Base-by-base conservation (phyloP, 164 flowering plant genomes). In the Tetrastigma voinierianum region DNA sequence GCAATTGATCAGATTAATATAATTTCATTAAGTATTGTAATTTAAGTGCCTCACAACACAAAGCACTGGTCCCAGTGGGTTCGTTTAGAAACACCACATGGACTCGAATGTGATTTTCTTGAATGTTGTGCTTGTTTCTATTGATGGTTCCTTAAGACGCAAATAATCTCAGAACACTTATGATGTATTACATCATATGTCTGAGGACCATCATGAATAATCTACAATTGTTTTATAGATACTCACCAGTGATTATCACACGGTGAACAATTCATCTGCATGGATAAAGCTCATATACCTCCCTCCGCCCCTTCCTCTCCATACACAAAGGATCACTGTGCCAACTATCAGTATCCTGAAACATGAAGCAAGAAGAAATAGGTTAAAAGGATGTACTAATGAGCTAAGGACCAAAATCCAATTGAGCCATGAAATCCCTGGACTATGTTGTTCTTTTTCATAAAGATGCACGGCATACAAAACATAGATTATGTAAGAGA, bases 281-380 rank as follows among this genome's bases (percentile, higher is more conserved):
- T 91, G 96, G 75, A 96, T 85, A 67, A 96, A 88, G 80, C 97
- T 93, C 78, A 79, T 77, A 67, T 96, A 93, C 80, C 99, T 87
- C 69, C 86, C 85, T 23, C 99, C 99, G 95, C 73, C 99, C 74
- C 97, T 84, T n/a, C 99, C 98, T 76, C 97, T 83, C 99, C 98
- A 82, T 93, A 96, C 65, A 95, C 82, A 95, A 74, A 1, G 99
- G 99, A 51, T 81, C 89, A 82, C 89, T 74, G 45, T 94, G 95
- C 99, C 99, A 95, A 54, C 67, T 80, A 45, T 20, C 16, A 13
- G 89, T 79, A 64, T 95, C 89, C 98, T 95, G 78, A 66, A 74
- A 46, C 56, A 78, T 51, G 45, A 78, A 65, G 14, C 45, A 59
- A 55, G n/a, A 59, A 51, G 51, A 3, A 15, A 16, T n/a, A n/a